phyloP scores from a whole-genome alignment of 495 filamentous ascomycete species.

The Annulohypoxylon moriforme region DNA sequence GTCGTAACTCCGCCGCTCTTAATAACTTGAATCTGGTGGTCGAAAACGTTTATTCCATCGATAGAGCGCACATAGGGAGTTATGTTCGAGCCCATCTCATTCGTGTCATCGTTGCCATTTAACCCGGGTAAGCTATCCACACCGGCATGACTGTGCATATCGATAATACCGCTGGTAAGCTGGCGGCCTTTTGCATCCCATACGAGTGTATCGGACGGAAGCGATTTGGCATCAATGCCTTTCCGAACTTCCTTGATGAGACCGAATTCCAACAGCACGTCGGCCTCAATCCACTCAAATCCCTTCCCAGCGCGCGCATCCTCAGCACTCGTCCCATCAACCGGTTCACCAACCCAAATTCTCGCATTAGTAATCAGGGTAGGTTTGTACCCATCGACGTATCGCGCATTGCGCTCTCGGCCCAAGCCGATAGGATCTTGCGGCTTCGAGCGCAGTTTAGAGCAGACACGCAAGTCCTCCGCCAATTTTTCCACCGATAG shows the following conservation, averaged over 20 bases:
- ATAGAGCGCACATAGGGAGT: slow-evolving; percentile 70
- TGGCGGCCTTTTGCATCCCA: slow-evolving; percentile 67
- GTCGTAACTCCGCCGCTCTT: slow-evolving; percentile 76
- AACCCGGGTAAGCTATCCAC: slow-evolving; percentile 56
- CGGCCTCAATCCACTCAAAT: slow-evolving; percentile 55
- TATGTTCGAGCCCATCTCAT: slow-evolving; percentile 62
- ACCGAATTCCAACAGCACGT: slow-evolving; percentile 62
- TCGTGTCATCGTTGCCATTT: slow-evolving; percentile 59
- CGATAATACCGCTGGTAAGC: slow-evolving; percentile 72
- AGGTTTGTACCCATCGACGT: slow-evolving; percentile 58
- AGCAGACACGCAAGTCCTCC: slow-evolving; percentile 54
- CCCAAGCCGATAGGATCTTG: slow-evolving; percentile 58
- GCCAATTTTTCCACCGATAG: slow-evolving; percentile 54
- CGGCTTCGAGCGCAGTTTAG: slow-evolving; percentile 54
- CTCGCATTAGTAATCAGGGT: slow-evolving; percentile 64
- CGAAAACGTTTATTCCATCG: slow-evolving; percentile 62
- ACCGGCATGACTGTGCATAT: slow-evolving; percentile 74
- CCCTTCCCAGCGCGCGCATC: slow-evolving; percentile 59
- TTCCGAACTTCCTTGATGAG: slow-evolving; percentile 58
- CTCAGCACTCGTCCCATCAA: slow-evolving; percentile 52
- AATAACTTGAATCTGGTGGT: slow-evolving; percentile 68
- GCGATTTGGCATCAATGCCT: slow-evolving; percentile 46
- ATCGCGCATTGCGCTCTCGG: slow-evolving; percentile 60
- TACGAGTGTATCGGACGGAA: slow-evolving; percentile 54
- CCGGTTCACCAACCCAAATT: slow-evolving; percentile 65